Conservation (phyloP, 2,329 filamentous ascomycete genomes). For the Colletotrichum theobromicola region DNA sequence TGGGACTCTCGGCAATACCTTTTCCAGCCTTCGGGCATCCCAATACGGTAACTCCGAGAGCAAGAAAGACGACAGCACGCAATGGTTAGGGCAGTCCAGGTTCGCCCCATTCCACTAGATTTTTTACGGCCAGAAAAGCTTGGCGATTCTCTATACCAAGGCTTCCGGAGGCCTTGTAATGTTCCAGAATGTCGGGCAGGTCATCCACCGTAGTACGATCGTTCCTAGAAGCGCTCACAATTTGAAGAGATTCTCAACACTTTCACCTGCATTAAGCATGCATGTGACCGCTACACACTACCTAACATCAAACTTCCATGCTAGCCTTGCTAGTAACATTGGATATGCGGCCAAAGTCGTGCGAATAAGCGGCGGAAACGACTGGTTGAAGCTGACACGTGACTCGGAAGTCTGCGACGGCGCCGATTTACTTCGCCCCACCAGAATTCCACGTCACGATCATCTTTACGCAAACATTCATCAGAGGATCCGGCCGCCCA, state of each 20-base stretch:
- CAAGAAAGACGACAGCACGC: neutral
- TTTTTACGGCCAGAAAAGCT: neutral
- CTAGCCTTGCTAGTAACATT: neutral
- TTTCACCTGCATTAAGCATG: neutral
- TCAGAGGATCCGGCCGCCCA: rapidly evolving
- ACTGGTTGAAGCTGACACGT: neutral
- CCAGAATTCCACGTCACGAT: neutral
- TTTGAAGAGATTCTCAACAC: neutral
- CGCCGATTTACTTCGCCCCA: neutral
- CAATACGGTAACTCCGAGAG: neutral
- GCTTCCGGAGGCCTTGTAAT: neutral
- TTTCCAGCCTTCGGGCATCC: neutral
- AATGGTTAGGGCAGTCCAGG: neutral
- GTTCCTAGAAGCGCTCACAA: neutral
- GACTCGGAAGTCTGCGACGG: neutral
- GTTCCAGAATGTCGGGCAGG: neutral
- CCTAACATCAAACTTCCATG: neutral
- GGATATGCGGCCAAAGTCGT: neutral
- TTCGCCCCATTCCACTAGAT: neutral
- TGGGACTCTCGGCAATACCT: neutral
- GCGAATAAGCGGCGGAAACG: neutral
- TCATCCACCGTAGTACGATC: neutral
- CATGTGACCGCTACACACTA: neutral
- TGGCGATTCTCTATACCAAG: neutral
- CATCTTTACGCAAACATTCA: neutral